Base-by-base conservation (phyloP, 306 rosid genomes). In the Canavalia gladiata region DNA sequence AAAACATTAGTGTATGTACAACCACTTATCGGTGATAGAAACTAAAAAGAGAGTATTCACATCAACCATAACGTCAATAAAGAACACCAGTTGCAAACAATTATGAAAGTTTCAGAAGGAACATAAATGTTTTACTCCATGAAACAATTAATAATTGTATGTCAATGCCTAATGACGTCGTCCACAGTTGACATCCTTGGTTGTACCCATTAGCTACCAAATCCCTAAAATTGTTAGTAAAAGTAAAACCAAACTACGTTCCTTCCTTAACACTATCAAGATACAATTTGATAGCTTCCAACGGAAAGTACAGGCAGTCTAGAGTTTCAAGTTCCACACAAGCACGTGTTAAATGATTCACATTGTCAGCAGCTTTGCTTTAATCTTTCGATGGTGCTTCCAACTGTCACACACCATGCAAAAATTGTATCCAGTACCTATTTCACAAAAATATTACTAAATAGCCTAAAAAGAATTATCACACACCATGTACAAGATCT, bases 401-500 rank as follows among this genome's bases (percentile, higher is more conserved):
- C 78, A 77, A 51, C 63, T 29, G 8, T 58, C n/a, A 7, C 65
- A 49, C 60, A 68, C 79, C 80, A 62, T 56, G 73, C 77, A 88
- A 84, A 37, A 87, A 83, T 81, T 68, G 86, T 88, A 43, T 47
- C 13, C 64, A 33, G 73, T 67, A 72, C 71, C 83, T 79, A 77
- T 74, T 77, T 79, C 87, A 73, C 87, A 83, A 84, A 84, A 83
- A 84, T 83, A 79, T 75, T 73, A 86, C 88, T 78, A 77, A 76
- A 76, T 79, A 76, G 70, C 97, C 95, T 90, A 92, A 88, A 18
- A 89, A 88, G 92, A 92, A 88, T 90, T 82, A 78, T 78, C 89
- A 78, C 92, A 82, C 80, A 87, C 85, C 95, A 88, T 89, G 86
- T 92, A 92, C 97, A 86, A 63, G 89, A 84, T 56, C 75, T 73